phyloP scores from a whole-genome alignment of 371 early-diverging fungal species.

The Gilbertella persicaria region DNA sequence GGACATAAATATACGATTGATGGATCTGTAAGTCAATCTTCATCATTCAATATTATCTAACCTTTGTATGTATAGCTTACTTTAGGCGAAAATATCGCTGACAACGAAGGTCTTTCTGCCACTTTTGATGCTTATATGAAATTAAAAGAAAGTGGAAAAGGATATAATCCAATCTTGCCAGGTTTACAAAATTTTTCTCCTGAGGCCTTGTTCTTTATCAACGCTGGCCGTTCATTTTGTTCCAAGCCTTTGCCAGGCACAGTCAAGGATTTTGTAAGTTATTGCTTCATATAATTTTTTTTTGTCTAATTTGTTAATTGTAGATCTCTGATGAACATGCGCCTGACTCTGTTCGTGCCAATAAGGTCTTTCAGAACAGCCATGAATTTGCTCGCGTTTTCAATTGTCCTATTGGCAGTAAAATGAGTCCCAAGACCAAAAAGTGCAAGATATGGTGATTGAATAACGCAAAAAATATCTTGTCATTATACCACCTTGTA shows the following conservation, averaged over 20 bases:
- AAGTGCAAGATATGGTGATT: slow-evolving; percentile 48
- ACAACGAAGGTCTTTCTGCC: slow-evolving; percentile 66
- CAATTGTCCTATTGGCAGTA: slow-evolving; percentile 45
- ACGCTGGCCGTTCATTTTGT: slow-evolving; percentile 49
- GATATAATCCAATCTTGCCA: slow-evolving; percentile 26
- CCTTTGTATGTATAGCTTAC: slow-evolving; percentile 38
- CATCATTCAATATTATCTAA: neutral
- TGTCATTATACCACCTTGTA: neutral
- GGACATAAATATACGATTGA: slow-evolving; percentile 35
- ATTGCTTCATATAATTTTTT: neutral
- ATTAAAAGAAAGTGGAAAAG: slow-evolving; percentile 29
- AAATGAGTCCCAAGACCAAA: slow-evolving; percentile 45
- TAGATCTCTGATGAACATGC: slow-evolving; percentile 50
- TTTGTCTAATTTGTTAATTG: slow-evolving; percentile 2
- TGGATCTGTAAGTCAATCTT: slow-evolving; percentile 32
- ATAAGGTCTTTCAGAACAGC: slow-evolving; percentile 55
- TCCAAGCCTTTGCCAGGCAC: slow-evolving; percentile 27
- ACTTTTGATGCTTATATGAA: slow-evolving; percentile 43
- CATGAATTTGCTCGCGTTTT: slow-evolving; percentile 58
- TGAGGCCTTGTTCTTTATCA: slow-evolving; percentile 51
- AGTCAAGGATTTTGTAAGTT: slow-evolving; percentile 19
- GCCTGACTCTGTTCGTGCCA: slow-evolving; percentile 52
- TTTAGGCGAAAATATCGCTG: slow-evolving; percentile 75
- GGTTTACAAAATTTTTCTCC: slow-evolving; percentile 27
- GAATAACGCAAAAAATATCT: too few relatives aligned